Percentiles rank a stretch among this genome's conserved stretches.
Conservation (phyloP, 1,284 basidiomycete species). For the Exobasidium cylindrosporum region DNA sequence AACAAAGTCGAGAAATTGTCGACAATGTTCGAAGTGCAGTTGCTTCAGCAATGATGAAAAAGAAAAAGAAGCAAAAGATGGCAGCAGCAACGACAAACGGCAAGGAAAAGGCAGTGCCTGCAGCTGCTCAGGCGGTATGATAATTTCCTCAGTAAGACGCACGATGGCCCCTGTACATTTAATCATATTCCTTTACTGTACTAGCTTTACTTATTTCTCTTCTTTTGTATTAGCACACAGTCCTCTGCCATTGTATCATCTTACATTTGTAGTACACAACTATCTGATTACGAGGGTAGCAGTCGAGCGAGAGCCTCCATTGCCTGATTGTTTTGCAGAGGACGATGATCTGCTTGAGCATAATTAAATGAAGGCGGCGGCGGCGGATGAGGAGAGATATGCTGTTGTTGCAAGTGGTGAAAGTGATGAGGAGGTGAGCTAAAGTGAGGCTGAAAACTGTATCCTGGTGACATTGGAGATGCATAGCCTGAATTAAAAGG, state of each 20-base stretch:
- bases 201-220: too few species aligned
- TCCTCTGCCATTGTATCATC: too few species aligned
- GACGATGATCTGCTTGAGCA: neutral
- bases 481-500: too few species aligned
- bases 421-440: neutral
- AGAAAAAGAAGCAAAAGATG: slow-evolving; percentile 22
- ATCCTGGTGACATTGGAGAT: neutral
- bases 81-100: neutral
- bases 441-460: neutral
- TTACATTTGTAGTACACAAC: neutral
- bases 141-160: too few species aligned
- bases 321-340: neutral
- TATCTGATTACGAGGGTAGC: neutral
- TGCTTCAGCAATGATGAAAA: slow-evolving; percentile 59
- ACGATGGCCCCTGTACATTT: too few species aligned
- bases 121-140: neutral
- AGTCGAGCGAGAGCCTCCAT: neutral
- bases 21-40: slow-evolving; percentile 90
- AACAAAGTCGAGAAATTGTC: slow-evolving; percentile 86
- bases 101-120: neutral
- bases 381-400: neutral
- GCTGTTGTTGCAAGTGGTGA: slow-evolving; percentile 3
- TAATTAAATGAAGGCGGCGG: neutral
- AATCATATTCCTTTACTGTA: too few species aligned
- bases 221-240: too few species aligned